Conservation (phyloP, 2,329 filamentous ascomycete genomes). For the Calonectria pteridis region DNA sequence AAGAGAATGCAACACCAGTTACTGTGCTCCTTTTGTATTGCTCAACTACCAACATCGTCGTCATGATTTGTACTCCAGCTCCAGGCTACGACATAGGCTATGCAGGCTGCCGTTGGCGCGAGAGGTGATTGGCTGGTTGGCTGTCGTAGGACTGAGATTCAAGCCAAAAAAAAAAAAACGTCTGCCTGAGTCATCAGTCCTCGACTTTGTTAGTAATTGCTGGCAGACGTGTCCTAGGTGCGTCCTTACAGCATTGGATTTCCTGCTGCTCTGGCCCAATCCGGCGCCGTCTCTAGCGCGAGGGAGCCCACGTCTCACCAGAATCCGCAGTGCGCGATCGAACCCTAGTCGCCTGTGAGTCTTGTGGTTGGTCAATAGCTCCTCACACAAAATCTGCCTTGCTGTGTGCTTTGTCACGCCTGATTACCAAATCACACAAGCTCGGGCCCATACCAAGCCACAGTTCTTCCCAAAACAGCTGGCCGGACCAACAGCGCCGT, state of each 20-base stretch:
- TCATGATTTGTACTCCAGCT: background rate
- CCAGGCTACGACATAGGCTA: background rate
- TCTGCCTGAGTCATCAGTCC: conserved; percentile 13
- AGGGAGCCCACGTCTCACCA: conserved; percentile 32
- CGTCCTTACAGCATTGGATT: background rate
- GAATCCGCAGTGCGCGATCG: background rate
- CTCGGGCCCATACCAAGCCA: background rate
- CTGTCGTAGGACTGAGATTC: background rate
- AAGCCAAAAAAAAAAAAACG: background rate
- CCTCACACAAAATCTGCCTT: conserved; percentile 15
- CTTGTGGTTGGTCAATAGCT: background rate
- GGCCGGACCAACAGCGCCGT: background rate
- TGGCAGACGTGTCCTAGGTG: background rate
- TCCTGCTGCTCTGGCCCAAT: background rate
- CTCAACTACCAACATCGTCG: background rate
- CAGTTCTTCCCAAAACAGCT: background rate
- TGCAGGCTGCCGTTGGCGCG: background rate
- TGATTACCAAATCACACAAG: background rate
- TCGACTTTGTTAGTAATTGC: background rate
- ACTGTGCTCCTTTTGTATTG: conserved; percentile 3
- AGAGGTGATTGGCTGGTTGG: background rate
- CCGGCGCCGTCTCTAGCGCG: conserved; percentile 24
- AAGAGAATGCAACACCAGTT: background rate
- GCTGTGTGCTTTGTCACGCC: conserved; percentile 2
- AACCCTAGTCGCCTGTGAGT: background rate